Base-by-base conservation (phyloP, 495 filamentous ascomycete genomes). In the Parathielavia appendiculata region DNA sequence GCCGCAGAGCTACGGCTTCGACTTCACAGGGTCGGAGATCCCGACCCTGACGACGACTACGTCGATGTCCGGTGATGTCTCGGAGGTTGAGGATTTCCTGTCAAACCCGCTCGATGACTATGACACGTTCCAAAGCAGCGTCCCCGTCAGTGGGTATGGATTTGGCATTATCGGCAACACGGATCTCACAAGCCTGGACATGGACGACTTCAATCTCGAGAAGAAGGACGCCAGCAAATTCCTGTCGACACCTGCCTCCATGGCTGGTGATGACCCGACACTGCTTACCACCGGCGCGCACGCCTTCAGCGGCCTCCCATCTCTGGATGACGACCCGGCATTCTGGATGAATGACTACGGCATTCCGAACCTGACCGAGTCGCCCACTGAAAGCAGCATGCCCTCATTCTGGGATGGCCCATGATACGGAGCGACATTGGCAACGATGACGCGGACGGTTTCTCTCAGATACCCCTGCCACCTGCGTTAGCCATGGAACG, bases 61-160 rank as follows among this genome's bases (percentile, higher is more conserved):
- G 2, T 89, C 86, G 4, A 90, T 85, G 10, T 90, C 87, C 2
- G 87, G 87, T 34, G 86, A 90, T 59, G 82, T 87, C 32, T 90
- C 87, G 14, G 87, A 90, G 69, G 81, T 81, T 14, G 87, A 88
- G 53, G 88, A 91, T 49, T 78, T 79, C 63, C 64, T 75, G 46
- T 70, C 78, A n/a, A 80, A 77, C 58, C 76, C 79, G 54, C 79
- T 81, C 57, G 81, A 83, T 51, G 75, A 80, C 9, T 81, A 77
- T 32, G 76, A 83, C 60, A 74, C 68, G 13, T 83, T 79, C 46
- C 65, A 77, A 58, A 82, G 73, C 63, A 77, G 75, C 51, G 75
- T 77, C 0, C 75, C 84, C 16, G 60, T 65, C 54, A 70, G 61
- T 51, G 64, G 60, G 20, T 82, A 76, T 59, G 81, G 79, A 62